Evolutionary conservation across 129 eudicot genomes (phyloP).

Genomic region (Centella asiatica): DNA sequence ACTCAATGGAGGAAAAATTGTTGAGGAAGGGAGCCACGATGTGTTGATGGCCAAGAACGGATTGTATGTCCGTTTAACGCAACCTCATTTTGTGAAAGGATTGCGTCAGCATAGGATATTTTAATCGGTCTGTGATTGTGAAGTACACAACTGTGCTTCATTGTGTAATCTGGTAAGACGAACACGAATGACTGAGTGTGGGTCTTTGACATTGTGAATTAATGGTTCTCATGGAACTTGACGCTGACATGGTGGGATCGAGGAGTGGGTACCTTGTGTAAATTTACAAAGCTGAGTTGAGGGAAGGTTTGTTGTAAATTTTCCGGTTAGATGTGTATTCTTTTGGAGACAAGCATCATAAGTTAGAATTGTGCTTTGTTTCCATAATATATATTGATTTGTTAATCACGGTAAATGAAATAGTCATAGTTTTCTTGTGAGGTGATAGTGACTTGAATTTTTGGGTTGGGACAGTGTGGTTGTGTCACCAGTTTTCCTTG

Average conservation of each 20-base stretch:
- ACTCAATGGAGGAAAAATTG: conserved; percentile 83
- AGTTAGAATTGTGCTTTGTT: conserved; percentile 29
- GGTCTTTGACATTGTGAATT: not conserved
- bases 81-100: conserved; percentile 91
- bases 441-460: conserved; percentile 13
- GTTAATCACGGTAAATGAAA: conserved; percentile 29
- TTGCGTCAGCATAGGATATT: conserved; percentile 73
- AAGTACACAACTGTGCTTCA: not conserved
- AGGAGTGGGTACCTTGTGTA: conserved; percentile 6
- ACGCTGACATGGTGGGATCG: conserved; percentile 15
- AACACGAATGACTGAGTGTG: not conserved
- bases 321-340: conserved; percentile 38
- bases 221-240: not conserved
- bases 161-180: not conserved
- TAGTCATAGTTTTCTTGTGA: conserved; percentile 18
- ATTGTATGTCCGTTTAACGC: conserved; percentile 84
- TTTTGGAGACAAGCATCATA: conserved; percentile 44
- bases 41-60: conserved; percentile 67
- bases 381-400: conserved; percentile 39
- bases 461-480: conserved; percentile 12
- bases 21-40: conserved; percentile 88
- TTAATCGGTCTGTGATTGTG: conserved; percentile 17
- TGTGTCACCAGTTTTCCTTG: conserved; percentile 9
- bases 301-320: conserved; percentile 2
- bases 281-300: not conserved